These are phyloP conservation scores for Lichtheimia hyalospora DNA, from an alignment of 371 early-diverging fungal genomes.

Conservation along the genomic window DNA sequence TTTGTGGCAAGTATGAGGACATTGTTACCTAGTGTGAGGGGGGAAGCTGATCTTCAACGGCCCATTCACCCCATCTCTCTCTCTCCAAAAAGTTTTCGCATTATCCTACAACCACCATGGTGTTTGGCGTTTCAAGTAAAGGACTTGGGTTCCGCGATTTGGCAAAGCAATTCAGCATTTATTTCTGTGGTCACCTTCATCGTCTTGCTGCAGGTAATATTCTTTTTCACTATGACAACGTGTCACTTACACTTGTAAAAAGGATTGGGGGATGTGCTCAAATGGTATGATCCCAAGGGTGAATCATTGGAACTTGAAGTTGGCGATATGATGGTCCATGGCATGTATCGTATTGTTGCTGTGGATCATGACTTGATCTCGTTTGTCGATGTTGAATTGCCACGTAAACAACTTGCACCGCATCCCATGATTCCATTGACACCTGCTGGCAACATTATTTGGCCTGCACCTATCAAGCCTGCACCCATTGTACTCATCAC, in stretches of 20 bases:
- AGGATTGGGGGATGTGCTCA: conserved; percentile 67
- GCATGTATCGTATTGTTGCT: conserved; percentile 77
- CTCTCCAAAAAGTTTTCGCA: conserved; percentile 58
- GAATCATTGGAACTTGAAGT: conserved; percentile 83
- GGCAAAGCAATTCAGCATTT: conserved; percentile 62
- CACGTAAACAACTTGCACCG: conserved; percentile 43
- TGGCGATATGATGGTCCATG: conserved; percentile 87
- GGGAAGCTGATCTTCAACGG: background rate
- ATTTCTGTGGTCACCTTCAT: conserved; percentile 90
- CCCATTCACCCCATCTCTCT: background rate
- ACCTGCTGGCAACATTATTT: conserved; percentile 17
- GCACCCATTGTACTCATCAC: conserved; percentile 85
- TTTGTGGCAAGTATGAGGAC: conserved; percentile 49
- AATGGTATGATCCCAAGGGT: conserved; percentile 58
- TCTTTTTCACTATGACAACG: too few species aligned
- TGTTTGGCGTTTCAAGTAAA: conserved; percentile 66
- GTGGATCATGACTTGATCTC: conserved; percentile 88
- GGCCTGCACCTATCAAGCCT: conserved; percentile 28
- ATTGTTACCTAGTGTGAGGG: background rate
- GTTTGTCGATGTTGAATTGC: conserved; percentile 72
- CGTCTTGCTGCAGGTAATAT: conserved; percentile 68
- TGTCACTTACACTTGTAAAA: background rate
- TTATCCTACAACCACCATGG: conserved; percentile 83
- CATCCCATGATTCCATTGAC: conserved; percentile 11
- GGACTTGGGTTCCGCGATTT: conserved; percentile 65